phyloP scores from a whole-genome alignment of 371 early-diverging fungal genomes.

The Syncephalastrum sp. region DNA sequence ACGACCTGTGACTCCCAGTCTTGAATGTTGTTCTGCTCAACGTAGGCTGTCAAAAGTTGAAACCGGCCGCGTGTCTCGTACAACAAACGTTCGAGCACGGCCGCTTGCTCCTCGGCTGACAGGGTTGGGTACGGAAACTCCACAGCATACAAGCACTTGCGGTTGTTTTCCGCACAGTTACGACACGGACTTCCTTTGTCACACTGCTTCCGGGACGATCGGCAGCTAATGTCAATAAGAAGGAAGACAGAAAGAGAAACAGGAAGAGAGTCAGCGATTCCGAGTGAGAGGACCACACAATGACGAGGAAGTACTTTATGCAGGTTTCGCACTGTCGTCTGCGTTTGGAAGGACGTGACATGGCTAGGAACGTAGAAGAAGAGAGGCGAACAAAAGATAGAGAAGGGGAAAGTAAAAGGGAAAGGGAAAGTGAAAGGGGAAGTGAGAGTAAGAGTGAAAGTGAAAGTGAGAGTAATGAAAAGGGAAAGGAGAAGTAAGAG shows the following conservation, averaged over 20 bases:
- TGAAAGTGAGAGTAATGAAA: too few species aligned
- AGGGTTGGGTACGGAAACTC: conserved; percentile 21
- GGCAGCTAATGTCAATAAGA: conserved; percentile 15
- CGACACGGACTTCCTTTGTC: conserved; percentile 24
- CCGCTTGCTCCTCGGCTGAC: conserved; percentile 17
- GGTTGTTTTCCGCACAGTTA: conserved; percentile 22
- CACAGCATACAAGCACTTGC: conserved; percentile 22
- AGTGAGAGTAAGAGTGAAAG: background rate
- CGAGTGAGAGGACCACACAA: background rate
- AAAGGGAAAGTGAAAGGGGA: conserved; percentile 1
- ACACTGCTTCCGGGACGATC: conserved; percentile 27
- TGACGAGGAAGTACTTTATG: conserved; percentile 15
- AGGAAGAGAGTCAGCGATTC: background rate
- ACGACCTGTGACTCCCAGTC: conserved; percentile 21
- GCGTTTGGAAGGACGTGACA: conserved; percentile 15
- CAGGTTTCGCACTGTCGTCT: conserved; percentile 22
- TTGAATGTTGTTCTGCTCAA: conserved; percentile 13
- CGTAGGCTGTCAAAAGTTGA: conserved; percentile 17
- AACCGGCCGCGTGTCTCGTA: conserved; percentile 20
- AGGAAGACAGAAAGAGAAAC: background rate
- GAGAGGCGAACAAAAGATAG: background rate
- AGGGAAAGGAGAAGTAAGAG: background rate
- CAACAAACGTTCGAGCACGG: conserved; percentile 20
- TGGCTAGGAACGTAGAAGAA: background rate
- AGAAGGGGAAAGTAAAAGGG: conserved; percentile 3